Percentiles rank a stretch among this genome's conserved stretches.
These are phyloP conservation scores for Urochloa ruziziensis DNA, from an alignment of 176 grass and related monocot genomes.

Conservation along the genomic window DNA sequence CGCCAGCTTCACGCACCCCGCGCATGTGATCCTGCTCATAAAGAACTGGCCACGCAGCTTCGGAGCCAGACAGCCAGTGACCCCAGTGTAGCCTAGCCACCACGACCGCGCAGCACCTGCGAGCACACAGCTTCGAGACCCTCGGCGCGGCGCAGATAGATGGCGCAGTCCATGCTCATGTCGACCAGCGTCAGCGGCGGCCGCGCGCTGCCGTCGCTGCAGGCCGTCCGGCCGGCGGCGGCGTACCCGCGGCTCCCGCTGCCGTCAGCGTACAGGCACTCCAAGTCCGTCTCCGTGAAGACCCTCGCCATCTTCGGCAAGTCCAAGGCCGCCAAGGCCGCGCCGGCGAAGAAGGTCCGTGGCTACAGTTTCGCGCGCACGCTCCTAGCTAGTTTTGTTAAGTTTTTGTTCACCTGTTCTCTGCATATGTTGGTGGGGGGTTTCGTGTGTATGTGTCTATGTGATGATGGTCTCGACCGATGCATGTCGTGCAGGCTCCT, in stretches of 20 bases:
- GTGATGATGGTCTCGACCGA: no score
- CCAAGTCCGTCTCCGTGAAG: conserved; percentile 45
- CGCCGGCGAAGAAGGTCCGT: conserved; percentile 65
- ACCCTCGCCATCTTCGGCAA: conserved; percentile 70
- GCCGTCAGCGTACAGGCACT: conserved; percentile 23
- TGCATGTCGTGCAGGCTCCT: background rate
- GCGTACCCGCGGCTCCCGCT: conserved; percentile 28
- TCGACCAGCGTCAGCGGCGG: conserved; percentile 59
- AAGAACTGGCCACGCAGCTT: conserved; percentile 16
- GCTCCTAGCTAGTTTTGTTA: no score
- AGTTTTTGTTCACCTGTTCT: no score
- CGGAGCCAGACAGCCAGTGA: background rate
- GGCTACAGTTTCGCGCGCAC: background rate
- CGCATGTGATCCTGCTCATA: conserved; percentile 11
- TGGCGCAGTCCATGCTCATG: conserved; percentile 91
- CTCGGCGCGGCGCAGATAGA: conserved; percentile 18
- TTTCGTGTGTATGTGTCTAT: no score
- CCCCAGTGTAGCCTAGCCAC: no score
- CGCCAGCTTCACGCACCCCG: background rate
- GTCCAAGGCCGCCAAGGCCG: conserved; percentile 74
- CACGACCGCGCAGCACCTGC: background rate
- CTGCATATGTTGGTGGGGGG: no score
- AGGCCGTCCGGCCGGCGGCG: conserved; percentile 35
- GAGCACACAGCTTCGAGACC: background rate
- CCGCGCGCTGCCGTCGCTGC: conserved; percentile 32